These are phyloP conservation scores for Zasmidium angulare DNA, from an alignment of 2,329 filamentous ascomycete species.

Conservation along the genomic window DNA sequence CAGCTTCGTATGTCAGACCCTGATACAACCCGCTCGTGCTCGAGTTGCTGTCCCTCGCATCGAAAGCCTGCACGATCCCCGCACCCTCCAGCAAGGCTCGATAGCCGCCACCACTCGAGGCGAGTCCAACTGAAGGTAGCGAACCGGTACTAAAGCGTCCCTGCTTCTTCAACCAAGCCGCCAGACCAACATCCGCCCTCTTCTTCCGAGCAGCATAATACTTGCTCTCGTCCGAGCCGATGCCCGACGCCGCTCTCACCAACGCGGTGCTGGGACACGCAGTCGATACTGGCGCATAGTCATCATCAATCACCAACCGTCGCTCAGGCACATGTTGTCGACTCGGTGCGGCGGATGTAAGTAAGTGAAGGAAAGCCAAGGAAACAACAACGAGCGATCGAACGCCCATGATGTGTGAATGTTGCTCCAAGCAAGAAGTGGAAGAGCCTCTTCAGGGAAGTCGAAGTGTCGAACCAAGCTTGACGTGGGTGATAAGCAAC, in stretches of 20 bases:
- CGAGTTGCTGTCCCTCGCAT: constrained; percentile 42
- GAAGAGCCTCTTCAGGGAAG: too few relatives aligned
- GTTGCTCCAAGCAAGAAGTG: too few relatives aligned
- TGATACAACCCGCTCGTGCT: constrained; percentile 47
- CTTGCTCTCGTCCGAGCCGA: constrained; percentile 40
- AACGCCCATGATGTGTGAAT: constrained; percentile 4
- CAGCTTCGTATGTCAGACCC: constrained; percentile 47
- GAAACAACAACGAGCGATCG: constrained; percentile 1
- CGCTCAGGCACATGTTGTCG: constrained; percentile 7
- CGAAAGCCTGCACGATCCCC: constrained; percentile 46
- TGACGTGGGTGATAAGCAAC: too few relatives aligned
- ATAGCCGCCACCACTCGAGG: constrained; percentile 46
- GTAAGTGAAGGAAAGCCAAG: neutral
- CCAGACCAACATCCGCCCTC: constrained; percentile 40
- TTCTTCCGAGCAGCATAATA: constrained; percentile 42
- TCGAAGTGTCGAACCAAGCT: too few relatives aligned
- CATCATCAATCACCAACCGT: constrained; percentile 7
- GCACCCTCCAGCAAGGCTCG: constrained; percentile 41
- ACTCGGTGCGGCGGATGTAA: constrained; percentile 1
- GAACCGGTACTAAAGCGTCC: constrained; percentile 37
- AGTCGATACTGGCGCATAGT: constrained; percentile 34
- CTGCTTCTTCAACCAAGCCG: constrained; percentile 41
- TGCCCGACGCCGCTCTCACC: constrained; percentile 38
- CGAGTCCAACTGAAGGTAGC: constrained; percentile 44
- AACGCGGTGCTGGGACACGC: constrained; percentile 42